Base-by-base conservation (phyloP, 768 basidiomycete genomes). In the button mushroom (Agaricus bisporus) region DNA sequence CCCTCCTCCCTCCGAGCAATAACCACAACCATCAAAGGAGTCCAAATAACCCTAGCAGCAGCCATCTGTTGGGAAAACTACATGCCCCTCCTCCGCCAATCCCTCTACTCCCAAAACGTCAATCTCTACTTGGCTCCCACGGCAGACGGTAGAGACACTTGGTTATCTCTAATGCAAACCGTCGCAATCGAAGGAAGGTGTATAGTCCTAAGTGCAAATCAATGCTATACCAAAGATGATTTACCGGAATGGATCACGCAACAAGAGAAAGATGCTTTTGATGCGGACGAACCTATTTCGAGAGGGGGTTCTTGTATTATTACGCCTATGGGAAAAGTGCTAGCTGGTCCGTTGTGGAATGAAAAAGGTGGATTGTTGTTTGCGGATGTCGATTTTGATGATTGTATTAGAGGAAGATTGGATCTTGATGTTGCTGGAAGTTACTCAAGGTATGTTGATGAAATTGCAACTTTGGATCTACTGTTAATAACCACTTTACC, bases 1-100 rank as follows among this genome's bases (percentile, higher is more conserved):
- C 77, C 74, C 8, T 70, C 70, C 9, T 80, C 81, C 1, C 65
- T 83, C 18, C 77, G 80, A 12, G 77, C 82, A 3, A 22, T 78
- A 47, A 66, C 42, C 14, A 44, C 42, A 4, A 20, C 18, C 6
- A 20, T 44, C 18, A n/a, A 20, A 20, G 42, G 42, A 10, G 65
- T 75, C 12, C 63, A 56, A 8, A 66, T 78, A 9, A 83, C 80
- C 60, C 57, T 85, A 1, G 76, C 79, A 6, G 80, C 79, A 2
- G 70, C 79, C 1, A 80, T 83, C 39, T 83, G 82, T 60, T 82
- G 82, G 82, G 85, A 86, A 56, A 85, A 85, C 60, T 83, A 83
- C 56, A 83, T 85, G 82, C 84, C 84, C 17, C 61, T 84, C 83
- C 82, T 85, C 55, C 73, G 83, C 39, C 72, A 77, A 2, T 74